Evolutionary conservation across 192 early-diverging fungal genomes (phyloP), one percentile per base, ranked within the genome.

Genomic region (Lobosporangium transversale): DNA sequence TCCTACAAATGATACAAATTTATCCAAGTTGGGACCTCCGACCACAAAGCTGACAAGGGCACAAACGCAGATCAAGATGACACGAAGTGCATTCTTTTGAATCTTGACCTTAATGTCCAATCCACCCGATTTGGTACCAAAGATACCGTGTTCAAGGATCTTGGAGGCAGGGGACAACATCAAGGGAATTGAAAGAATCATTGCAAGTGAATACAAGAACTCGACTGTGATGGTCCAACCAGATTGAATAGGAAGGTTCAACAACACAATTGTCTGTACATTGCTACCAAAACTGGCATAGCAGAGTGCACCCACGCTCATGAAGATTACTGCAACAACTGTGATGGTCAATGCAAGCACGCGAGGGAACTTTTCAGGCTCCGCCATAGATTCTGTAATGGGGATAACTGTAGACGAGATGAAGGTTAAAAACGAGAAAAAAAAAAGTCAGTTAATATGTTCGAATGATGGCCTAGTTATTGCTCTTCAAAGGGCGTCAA

Each of bases 1-100:
- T 2, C 95, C 94, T 33, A 97, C 88, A 26, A 97, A 85, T 17
- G 90, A 88, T 27, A 97, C 94, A 79, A 94, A 92, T 69, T 94
- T 92, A 75, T 97, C 94, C n/a, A 97, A 82, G 66, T 93, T 87
- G 33, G 80, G 70, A 51, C 87, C 60, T 15, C 68, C 68, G 11
- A 93, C 93, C 17, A 82, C 82, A 58, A 89, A 90, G 24, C 93
- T 89, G 33, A 94, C 79, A 15, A 81, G 51, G 9, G 88, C 91
- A 32, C 93, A 88, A 29, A 84, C 68, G 2, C 85, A 58, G 1
- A 91, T 86, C 54, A 91, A 70, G 12, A 80, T 49, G 24, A 83
- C 80, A 0, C 92, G 80, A 55, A 88, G 83, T 17, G 78, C 65
- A 61, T 94, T 94, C 83, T 94, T 94, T 58, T 87, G 85, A 89